Percentiles rank a stretch among this genome's conserved stretches.
Conservation (phyloP, 2,329 filamentous ascomycete species). For the Clonostachys solani region DNA sequence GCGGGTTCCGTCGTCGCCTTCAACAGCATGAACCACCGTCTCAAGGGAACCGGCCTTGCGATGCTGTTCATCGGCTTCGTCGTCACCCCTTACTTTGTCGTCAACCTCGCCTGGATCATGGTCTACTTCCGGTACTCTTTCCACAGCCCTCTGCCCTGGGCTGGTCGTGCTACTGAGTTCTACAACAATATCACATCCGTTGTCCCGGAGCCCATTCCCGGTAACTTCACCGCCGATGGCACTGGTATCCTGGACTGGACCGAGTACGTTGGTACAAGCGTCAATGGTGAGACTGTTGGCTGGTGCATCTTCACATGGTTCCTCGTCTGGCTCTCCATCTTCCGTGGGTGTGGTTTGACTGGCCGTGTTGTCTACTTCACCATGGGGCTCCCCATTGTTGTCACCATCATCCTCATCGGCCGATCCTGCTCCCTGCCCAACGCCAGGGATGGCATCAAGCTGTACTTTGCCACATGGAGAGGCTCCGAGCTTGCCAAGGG, state of each 20-base stretch:
- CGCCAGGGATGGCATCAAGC: slow-evolving; percentile 43
- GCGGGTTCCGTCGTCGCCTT: slow-evolving; percentile 51
- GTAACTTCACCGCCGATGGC: slow-evolving; percentile 28
- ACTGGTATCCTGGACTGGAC: slow-evolving; percentile 34
- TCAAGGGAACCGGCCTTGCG: slow-evolving; percentile 49
- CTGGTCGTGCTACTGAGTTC: slow-evolving; percentile 43
- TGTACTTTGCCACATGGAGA: slow-evolving; percentile 41
- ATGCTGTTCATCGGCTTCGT: slow-evolving; percentile 48
- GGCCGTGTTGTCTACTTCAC: slow-evolving; percentile 57
- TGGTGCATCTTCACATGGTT: slow-evolving; percentile 58
- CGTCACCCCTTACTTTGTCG: slow-evolving; percentile 53
- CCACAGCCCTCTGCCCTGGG: slow-evolving; percentile 49
- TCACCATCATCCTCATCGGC: slow-evolving; percentile 51
- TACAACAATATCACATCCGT: slow-evolving; percentile 44
- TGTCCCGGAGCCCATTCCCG: slow-evolving; percentile 36
- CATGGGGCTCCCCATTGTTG: slow-evolving; percentile 55
- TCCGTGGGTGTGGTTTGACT: slow-evolving; percentile 52
- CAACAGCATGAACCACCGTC: slow-evolving; percentile 44
- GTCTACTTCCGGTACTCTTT: slow-evolving; percentile 54
- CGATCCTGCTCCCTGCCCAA: slow-evolving; percentile 49
- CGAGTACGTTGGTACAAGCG: slow-evolving; percentile 35
- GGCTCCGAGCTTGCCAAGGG: slow-evolving; percentile 43
- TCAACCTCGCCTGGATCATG: slow-evolving; percentile 56
- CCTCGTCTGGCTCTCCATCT: slow-evolving; percentile 55
- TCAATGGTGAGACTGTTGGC: slow-evolving; percentile 52